A percentile compares a stretch with the other conserved stretches of the same genome.
Evolutionary conservation across 2,329 filamentous ascomycete species (phyloP).

Genomic region (Karstenula rhodostoma): DNA sequence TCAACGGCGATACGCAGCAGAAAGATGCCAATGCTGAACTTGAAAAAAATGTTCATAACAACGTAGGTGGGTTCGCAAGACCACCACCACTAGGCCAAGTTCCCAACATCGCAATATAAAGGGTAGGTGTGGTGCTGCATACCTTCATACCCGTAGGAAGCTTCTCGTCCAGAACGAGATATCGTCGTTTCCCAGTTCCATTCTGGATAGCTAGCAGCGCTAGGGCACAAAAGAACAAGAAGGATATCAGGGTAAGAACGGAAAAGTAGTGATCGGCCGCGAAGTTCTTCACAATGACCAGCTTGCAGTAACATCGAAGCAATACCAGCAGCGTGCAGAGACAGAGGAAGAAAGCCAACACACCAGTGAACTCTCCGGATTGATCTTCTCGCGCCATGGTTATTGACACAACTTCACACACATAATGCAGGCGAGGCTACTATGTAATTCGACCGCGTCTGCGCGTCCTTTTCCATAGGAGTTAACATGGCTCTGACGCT

Average conservation of each 20-base stretch:
- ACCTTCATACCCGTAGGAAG: slow-evolving; percentile 27
- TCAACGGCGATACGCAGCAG: slow-evolving; percentile 20
- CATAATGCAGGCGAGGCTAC: too few relatives aligned
- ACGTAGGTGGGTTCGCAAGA: slow-evolving; percentile 26
- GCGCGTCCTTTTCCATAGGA: too few relatives aligned
- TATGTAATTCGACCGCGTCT: too few relatives aligned
- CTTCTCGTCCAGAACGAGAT: slow-evolving; percentile 24
- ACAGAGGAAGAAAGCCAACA: slow-evolving; percentile 27
- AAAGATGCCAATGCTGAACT: slow-evolving; percentile 22
- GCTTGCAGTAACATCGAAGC: slow-evolving; percentile 28
- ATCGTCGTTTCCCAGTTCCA: slow-evolving; percentile 26
- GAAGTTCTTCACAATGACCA: slow-evolving; percentile 28
- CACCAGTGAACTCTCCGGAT: slow-evolving; percentile 24
- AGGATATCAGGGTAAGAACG: slow-evolving; percentile 24
- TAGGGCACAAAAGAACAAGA: slow-evolving; percentile 24
- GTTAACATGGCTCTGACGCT: too few relatives aligned
- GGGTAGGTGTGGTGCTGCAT: background rate
- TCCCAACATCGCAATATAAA: background rate
- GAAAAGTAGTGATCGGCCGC: slow-evolving; percentile 28
- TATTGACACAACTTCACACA: background rate
- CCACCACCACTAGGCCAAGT: slow-evolving; percentile 25
- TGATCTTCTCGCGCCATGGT: slow-evolving; percentile 27
- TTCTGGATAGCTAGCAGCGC: slow-evolving; percentile 22
- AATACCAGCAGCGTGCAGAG: slow-evolving; percentile 23
- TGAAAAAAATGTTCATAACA: slow-evolving; percentile 6